phyloP scores from a whole-genome alignment of 495 filamentous ascomycete genomes.

The Xylaria longipes region DNA sequence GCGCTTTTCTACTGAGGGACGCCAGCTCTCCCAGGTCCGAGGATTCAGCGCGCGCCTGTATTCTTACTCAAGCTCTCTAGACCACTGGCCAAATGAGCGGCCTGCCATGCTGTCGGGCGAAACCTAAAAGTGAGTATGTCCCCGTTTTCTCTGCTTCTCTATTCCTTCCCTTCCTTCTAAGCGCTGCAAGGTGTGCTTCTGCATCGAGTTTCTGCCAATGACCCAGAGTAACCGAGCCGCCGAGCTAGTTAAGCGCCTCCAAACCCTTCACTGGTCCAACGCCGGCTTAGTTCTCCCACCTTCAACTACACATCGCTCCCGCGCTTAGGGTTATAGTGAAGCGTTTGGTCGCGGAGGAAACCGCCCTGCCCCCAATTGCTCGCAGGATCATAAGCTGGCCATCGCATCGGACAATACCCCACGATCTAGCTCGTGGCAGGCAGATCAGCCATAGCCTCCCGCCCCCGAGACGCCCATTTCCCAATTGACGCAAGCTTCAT shows the following conservation, averaged over 20 bases:
- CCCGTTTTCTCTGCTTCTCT: not conserved
- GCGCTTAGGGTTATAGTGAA: constrained; percentile 14
- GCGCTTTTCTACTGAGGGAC: too few relatives aligned
- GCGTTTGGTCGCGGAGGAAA: not conserved
- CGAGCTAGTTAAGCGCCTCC: constrained; percentile 23
- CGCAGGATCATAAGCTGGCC: not conserved
- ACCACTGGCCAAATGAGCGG: not conserved
- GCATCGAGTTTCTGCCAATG: constrained; percentile 9
- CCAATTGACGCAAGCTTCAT: not conserved
- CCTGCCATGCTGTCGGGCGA: not conserved
- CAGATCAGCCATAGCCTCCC: constrained; percentile 2
- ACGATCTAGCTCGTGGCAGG: constrained; percentile 18
- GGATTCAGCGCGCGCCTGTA: constrained; percentile 22
- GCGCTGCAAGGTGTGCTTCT: not conserved
- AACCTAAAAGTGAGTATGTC: not conserved
- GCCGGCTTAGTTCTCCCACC: not conserved
- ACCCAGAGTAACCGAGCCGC: constrained; percentile 12
- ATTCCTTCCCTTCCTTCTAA: not conserved
- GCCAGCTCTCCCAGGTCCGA: constrained; percentile 1
- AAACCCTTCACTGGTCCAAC: constrained; percentile 19
- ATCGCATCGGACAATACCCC: constrained; percentile 11
- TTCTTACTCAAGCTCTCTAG: not conserved
- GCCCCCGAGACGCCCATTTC: not conserved
- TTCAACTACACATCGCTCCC: constrained; percentile 6
- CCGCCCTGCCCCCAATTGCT: not conserved